Percentiles rank a stretch among this genome's conserved stretches.
Conservation (phyloP, 192 early-diverging fungal genomes). For the Fimicolochytrium jonesii region DNA sequence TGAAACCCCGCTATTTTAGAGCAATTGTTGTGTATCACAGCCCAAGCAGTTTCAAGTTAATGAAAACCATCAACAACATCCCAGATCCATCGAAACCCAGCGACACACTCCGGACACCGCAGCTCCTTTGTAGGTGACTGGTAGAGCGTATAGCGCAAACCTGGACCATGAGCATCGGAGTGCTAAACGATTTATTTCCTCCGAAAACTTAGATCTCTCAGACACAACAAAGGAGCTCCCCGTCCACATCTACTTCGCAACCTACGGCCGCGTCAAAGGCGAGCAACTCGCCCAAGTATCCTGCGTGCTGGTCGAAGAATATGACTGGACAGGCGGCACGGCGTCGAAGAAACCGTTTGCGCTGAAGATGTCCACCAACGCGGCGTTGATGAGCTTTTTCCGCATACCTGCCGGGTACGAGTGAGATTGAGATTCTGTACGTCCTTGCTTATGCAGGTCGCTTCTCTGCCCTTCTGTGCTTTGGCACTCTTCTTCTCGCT, state of each 20-base stretch:
- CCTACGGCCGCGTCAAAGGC: conserved; percentile 40
- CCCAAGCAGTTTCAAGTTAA: conserved; percentile 41
- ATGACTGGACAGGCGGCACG: conserved; percentile 45
- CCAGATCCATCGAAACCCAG: conserved; percentile 41
- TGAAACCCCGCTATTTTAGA: neutral
- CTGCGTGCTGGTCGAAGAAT: conserved; percentile 40
- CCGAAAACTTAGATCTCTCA: conserved; percentile 40
- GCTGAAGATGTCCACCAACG: conserved; percentile 40
- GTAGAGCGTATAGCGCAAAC: no score
- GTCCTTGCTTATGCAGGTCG: no score
- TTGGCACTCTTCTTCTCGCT: no score
- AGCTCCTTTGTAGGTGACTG: conserved; percentile 38
- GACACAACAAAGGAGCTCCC: conserved; percentile 26
- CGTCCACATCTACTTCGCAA: conserved; percentile 36
- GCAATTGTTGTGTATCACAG: conserved; percentile 48
- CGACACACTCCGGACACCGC: conserved; percentile 40
- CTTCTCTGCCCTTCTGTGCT: no score
- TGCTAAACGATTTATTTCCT: neutral
- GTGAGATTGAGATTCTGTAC: no score
- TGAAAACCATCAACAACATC: conserved; percentile 36
- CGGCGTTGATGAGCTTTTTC: conserved; percentile 26
- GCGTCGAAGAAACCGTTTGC: conserved; percentile 1
- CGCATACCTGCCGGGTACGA: conserved; percentile 33
- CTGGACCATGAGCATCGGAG: no score
- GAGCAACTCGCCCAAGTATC: conserved; percentile 21